These are phyloP conservation scores for Aspergillus bridgeri DNA, from an alignment of 495 filamentous ascomycete genomes.

Conservation along the genomic window DNA sequence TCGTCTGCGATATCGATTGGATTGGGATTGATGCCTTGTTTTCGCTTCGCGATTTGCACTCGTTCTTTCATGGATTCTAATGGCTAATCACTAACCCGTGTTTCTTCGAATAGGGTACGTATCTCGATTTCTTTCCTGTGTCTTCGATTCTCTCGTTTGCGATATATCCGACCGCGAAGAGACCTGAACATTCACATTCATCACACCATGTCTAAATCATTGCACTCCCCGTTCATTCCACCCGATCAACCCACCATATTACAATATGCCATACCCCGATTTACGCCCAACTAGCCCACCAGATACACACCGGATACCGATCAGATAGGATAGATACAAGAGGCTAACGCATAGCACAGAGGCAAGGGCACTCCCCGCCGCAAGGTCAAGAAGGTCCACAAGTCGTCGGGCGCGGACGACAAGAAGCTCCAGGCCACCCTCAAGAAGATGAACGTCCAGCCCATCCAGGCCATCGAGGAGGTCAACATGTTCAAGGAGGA, in stretches of 20 bases:
- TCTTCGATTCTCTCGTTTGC: background rate
- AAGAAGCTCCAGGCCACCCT: constrained; percentile 96
- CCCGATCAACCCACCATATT: too few species aligned
- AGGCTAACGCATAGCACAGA: constrained; percentile 42
- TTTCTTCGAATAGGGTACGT: constrained; percentile 22
- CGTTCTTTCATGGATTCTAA: background rate
- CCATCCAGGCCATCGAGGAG: constrained; percentile 98
- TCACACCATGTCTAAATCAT: background rate
- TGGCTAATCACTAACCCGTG: constrained; percentile 8
- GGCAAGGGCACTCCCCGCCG: constrained; percentile 97
- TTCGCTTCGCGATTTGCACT: background rate
- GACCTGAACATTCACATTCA: background rate
- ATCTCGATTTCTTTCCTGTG: background rate
- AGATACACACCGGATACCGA: background rate
- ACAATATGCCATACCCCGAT: background rate
- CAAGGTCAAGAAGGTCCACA: constrained; percentile 97
- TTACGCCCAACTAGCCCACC: background rate
- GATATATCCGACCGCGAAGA: background rate
- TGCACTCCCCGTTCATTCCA: too few species aligned
- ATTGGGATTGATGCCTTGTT: background rate
- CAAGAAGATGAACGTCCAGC: constrained; percentile 95
- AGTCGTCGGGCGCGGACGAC: constrained; percentile 87
- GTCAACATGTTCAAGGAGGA: constrained; percentile 99
- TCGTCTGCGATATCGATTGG: background rate
- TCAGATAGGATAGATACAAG: background rate